Conservation (phyloP, 495 filamentous ascomycete species). For the Aspergillus cristatus region DNA sequence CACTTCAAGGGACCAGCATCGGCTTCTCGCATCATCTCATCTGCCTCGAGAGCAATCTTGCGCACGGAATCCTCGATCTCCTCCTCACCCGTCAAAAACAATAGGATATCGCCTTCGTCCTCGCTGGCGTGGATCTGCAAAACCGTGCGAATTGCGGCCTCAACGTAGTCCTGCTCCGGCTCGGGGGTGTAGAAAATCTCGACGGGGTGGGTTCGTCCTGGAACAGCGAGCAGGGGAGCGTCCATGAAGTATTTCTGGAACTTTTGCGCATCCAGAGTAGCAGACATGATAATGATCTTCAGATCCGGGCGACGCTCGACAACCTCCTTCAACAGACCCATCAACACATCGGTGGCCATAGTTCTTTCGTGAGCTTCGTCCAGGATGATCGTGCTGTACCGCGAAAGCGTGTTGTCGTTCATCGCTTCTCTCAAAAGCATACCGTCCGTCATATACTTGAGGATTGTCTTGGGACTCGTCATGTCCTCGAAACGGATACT, state of each 20-base stretch:
- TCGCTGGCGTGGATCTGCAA: slow-evolving; percentile 93
- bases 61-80: slow-evolving; percentile 96
- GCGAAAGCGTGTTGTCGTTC: slow-evolving; percentile 83
- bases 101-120: slow-evolving; percentile 83
- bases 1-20: slow-evolving; percentile 84
- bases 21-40: slow-evolving; percentile 82
- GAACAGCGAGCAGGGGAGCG: slow-evolving; percentile 87
- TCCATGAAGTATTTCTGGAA: slow-evolving; percentile 97
- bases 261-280: slow-evolving; percentile 92
- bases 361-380: slow-evolving; percentile 98
- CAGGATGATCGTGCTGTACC: slow-evolving; percentile 96
- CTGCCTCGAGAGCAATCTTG: slow-evolving; percentile 81
- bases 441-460: slow-evolving; percentile 99
- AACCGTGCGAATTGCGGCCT: slow-evolving; percentile 88
- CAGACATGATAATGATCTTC: slow-evolving; percentile 98
- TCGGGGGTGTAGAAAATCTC: slow-evolving; percentile 98
- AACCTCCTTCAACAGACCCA: slow-evolving; percentile 89
- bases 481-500: slow-evolving; percentile 98
- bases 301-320: slow-evolving; percentile 69
- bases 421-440: slow-evolving; percentile 98
- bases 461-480: slow-evolving; percentile 78
- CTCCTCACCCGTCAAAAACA: slow-evolving; percentile 97
- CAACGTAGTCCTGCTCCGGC: slow-evolving; percentile 92
- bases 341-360: slow-evolving; percentile 88
- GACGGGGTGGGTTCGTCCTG: slow-evolving; percentile 91